Percentiles rank a stretch among this genome's conserved stretches.
Conservation (phyloP, 495 filamentous ascomycete species). For the Sporormia fimetaria region DNA sequence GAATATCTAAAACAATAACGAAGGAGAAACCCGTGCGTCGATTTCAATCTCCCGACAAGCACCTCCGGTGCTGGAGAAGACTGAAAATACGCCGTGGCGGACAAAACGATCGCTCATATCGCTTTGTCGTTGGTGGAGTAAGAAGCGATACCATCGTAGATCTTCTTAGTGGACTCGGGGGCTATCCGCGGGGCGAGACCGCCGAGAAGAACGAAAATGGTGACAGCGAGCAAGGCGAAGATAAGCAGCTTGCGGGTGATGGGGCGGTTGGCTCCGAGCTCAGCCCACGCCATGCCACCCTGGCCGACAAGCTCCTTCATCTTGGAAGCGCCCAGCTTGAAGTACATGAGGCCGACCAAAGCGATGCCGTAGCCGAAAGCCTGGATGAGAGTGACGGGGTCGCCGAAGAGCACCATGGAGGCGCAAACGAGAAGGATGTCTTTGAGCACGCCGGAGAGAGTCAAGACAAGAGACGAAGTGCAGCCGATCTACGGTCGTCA, state of each 20-base stretch:
- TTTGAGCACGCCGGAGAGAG: constrained; percentile 95
- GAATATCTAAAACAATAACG: constrained; percentile 12
- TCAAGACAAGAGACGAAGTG: constrained; percentile 92
- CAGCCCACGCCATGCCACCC: constrained; percentile 63
- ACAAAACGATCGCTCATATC: too few species aligned
- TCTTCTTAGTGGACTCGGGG: constrained; percentile 12
- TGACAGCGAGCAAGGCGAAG: constrained; percentile 47
- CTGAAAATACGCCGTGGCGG: background rate
- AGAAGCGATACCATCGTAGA: constrained; percentile 9
- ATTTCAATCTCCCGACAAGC: too few species aligned
- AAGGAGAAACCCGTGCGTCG: constrained; percentile 8
- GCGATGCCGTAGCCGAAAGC: constrained; percentile 93
- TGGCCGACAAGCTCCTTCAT: constrained; percentile 67
- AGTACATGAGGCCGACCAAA: constrained; percentile 83
- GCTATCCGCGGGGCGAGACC: constrained; percentile 33
- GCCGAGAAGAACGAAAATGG: constrained; percentile 59
- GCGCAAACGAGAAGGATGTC: constrained; percentile 88
- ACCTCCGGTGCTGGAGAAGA: background rate
- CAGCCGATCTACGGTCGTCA: constrained; percentile 66
- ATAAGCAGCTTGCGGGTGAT: constrained; percentile 64
- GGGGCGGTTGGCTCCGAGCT: constrained; percentile 68
- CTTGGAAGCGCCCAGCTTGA: constrained; percentile 85
- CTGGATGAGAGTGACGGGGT: constrained; percentile 69
- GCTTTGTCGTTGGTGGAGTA: too few species aligned
- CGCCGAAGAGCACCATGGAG: constrained; percentile 83